Evolutionary conservation across 208 protist genomes (phyloP).

Genomic region (Leptomonas pyrrhocoris): DNA sequence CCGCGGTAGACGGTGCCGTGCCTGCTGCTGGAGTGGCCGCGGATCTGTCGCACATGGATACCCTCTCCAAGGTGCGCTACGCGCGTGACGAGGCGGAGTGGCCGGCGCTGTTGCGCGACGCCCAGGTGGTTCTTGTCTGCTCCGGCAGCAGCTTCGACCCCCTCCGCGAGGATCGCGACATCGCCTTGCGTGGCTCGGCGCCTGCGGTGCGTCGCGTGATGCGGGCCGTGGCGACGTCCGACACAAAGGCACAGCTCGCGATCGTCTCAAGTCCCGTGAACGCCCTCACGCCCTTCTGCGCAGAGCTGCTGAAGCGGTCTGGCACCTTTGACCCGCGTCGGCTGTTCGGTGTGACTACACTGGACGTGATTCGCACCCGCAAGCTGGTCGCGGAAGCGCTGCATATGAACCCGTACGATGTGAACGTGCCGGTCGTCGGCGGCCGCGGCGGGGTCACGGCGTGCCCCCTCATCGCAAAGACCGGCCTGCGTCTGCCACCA

Average conservation of each 20-base stretch:
- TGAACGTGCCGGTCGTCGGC: slow-evolving; percentile 92
- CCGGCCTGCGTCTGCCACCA: slow-evolving; percentile 54
- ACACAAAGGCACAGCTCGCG: slow-evolving; percentile 76
- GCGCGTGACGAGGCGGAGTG: slow-evolving; percentile 53
- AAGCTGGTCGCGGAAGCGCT: slow-evolving; percentile 60
- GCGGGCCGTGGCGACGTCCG: slow-evolving; percentile 65
- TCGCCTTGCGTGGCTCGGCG: slow-evolving; percentile 86
- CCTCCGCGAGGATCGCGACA: slow-evolving; percentile 86
- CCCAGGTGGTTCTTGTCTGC: slow-evolving; percentile 90
- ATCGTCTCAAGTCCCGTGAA: slow-evolving; percentile 95
- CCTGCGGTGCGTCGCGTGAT: slow-evolving; percentile 75
- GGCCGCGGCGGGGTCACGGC: slow-evolving; percentile 93
- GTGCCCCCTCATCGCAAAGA: slow-evolving; percentile 89
- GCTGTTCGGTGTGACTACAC: slow-evolving; percentile 93
- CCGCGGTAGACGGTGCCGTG: slow-evolving; percentile 31
- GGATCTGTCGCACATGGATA: slow-evolving; percentile 87
- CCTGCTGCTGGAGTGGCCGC: slow-evolving; percentile 60
- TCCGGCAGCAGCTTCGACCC: slow-evolving; percentile 90
- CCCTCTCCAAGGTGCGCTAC: slow-evolving; percentile 38
- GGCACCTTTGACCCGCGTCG: slow-evolving; percentile 82
- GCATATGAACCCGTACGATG: slow-evolving; percentile 77
- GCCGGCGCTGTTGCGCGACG: slow-evolving; percentile 64
- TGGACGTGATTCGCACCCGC: slow-evolving; percentile 88
- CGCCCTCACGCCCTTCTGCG: slow-evolving; percentile 91
- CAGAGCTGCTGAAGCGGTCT: slow-evolving; percentile 79